Percentiles rank a stretch among this genome's conserved stretches.
Evolutionary conservation across 2,329 filamentous ascomycete species (phyloP).

Genomic region (Massarina eburnea): DNA sequence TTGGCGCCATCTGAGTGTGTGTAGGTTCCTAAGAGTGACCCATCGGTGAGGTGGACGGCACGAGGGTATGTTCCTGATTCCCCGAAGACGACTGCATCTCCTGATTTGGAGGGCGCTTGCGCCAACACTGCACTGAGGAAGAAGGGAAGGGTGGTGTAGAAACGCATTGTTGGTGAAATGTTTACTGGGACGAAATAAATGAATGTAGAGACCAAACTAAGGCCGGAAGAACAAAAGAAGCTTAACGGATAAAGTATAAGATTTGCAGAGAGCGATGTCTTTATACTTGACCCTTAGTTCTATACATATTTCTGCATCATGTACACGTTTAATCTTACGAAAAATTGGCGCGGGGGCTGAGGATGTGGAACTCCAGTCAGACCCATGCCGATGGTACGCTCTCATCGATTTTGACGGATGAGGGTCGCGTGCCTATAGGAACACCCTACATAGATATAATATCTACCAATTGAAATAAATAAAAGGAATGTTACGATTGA

Average conservation of each 20-base stretch:
- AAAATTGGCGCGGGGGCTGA: neutral
- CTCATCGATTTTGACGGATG: no score
- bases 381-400: no score
- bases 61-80: constrained; percentile 34
- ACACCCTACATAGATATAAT: no score
- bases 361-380: no score
- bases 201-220: neutral
- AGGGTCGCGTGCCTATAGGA: no score
- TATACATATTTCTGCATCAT: neutral
- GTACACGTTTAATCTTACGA: neutral
- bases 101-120: constrained; percentile 14
- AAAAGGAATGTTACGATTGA: no score
- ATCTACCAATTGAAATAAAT: no score
- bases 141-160: neutral
- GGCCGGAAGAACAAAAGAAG: neutral
- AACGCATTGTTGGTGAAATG: constrained; percentile 2
- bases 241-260: neutral
- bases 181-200: neutral
- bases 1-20: constrained; percentile 12
- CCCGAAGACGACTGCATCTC: constrained; percentile 19
- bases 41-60: constrained; percentile 31
- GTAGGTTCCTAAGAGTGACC: constrained; percentile 31
- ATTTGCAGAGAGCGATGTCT: no score
- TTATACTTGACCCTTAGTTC: no score
- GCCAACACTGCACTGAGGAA: neutral